Evolutionary conservation across 257 asterid genomes (phyloP), one percentile per base, ranked within the genome.

Genomic region (Nicotiana tomentosiformis): DNA sequence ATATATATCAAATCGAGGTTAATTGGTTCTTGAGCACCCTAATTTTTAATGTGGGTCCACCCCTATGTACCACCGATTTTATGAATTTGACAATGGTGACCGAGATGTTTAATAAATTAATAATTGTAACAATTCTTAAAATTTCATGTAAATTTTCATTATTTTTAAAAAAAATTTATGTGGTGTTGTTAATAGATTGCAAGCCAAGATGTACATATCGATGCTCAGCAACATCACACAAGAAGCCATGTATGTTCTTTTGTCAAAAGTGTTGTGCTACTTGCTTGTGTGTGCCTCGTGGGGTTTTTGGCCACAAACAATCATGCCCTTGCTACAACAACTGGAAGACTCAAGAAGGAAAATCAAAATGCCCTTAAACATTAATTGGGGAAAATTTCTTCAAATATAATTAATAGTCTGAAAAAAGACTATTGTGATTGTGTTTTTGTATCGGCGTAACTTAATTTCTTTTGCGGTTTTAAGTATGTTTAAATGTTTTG

Each of bases 191-290:
- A 53, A 60, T 57, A 87, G 90, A 87, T 83, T 87, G 90, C 84
- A 57, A 61, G 70, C 90, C 90, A 33, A 85, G 72, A 85, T 87
- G 90, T 74, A 67, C 77, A 0, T 87, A 87, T 29, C 85, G 90
- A 53, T 87, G 90, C 82, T 87, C 90, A 18, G 90, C 90, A 65
- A 87, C 90, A 12, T 87, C 90, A n/a, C 90, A 87, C 82, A 77
- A 35, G 88, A 87, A 87, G 84, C 90, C 90, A 20, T 85, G 90
- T 81, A 87, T 84, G 89, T 84, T 87, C 82, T 87, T 84, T 79
- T 87, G 88, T 37, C 87, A 67, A n/a, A 85, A 87, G 56, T 87
- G 90, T 46, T 87, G 90, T 55, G 87, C 88, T 4, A 87, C 69
- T 14, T 87, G 90, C 76, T 78, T 87, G 61, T 87, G 90, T 49